Conservation (phyloP, 2,329 filamentous ascomycete genomes). For the Botrytis fragariae region DNA sequence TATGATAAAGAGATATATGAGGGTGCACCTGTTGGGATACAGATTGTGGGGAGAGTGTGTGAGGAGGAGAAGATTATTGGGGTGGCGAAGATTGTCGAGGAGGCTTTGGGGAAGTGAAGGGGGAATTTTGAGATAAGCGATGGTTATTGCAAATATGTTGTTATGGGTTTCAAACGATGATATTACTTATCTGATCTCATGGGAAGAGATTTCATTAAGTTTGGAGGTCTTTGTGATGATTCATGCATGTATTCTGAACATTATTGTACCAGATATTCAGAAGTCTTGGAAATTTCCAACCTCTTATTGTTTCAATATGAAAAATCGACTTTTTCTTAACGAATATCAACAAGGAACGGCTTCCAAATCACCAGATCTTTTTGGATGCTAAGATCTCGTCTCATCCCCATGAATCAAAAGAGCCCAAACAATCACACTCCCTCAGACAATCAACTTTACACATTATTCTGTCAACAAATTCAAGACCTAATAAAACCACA, state of each 20-base stretch:
- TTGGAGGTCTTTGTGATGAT: background rate
- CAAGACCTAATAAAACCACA: background rate
- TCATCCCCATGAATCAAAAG: background rate
- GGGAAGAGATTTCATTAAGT: background rate
- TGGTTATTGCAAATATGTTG: too few species aligned
- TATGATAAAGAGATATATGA: slow-evolving; percentile 46
- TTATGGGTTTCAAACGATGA: too few species aligned
- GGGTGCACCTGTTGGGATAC: slow-evolving; percentile 50
- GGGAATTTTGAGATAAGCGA: background rate
- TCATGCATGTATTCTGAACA: background rate
- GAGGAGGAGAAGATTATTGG: slow-evolving; percentile 56
- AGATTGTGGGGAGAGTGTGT: slow-evolving; percentile 51
- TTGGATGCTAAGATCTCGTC: background rate
- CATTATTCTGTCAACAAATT: background rate
- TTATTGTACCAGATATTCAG: background rate
- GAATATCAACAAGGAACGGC: background rate
- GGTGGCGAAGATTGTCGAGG: slow-evolving; percentile 30
- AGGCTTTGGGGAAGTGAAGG: slow-evolving; percentile 22
- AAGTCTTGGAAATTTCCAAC: background rate
- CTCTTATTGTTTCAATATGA: background rate
- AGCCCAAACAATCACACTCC: background rate
- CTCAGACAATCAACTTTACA: background rate
- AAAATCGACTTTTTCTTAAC: background rate
- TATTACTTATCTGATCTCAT: background rate
- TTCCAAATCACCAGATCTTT: background rate